phyloP scores from a whole-genome alignment of 2,329 filamentous ascomycete genomes.

The Thelonectria discophora region DNA sequence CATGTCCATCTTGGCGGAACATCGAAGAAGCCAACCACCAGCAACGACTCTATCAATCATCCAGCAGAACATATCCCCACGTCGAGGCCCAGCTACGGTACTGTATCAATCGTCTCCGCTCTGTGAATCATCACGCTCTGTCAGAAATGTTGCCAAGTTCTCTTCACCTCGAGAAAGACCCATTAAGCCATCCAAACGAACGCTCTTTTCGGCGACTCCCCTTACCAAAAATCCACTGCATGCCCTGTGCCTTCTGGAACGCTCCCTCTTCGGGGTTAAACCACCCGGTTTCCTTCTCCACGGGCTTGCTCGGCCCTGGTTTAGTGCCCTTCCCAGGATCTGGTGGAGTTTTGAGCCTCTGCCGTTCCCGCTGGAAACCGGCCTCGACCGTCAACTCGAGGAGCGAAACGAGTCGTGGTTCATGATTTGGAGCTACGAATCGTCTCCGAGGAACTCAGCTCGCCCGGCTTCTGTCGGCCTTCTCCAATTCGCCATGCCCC shows the following conservation, averaged over 20 bases:
- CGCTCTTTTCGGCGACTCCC: constrained; percentile 6
- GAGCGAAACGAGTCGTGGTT: constrained; percentile 4
- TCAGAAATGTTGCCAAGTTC: constrained; percentile 18
- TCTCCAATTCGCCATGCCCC: constrained; percentile 16
- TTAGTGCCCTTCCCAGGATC: neutral
- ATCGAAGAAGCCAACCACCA: neutral
- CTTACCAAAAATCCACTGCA: constrained; percentile 13
- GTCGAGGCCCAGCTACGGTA: neutral
- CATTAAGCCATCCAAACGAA: constrained; percentile 4
- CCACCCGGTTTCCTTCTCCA: constrained; percentile 8
- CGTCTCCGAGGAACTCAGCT: neutral
- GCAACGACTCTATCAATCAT: neutral
- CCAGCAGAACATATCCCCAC: neutral
- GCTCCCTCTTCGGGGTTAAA: constrained; percentile 20
- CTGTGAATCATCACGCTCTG: constrained; percentile 23
- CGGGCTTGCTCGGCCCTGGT: constrained; percentile 1
- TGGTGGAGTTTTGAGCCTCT: constrained; percentile 11
- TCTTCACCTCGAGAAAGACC: neutral
- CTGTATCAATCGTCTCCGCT: constrained; percentile 18
- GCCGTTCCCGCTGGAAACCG: constrained; percentile 28
- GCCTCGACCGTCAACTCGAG: neutral
- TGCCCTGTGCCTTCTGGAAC: constrained; percentile 24
- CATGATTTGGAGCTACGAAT: neutral
- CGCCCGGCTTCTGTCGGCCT: constrained; percentile 25
- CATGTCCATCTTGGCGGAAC: neutral